These are phyloP conservation scores for Phytopythium litorale DNA, from an alignment of 352 stramenopile genomes.

Conservation along the genomic window DNA sequence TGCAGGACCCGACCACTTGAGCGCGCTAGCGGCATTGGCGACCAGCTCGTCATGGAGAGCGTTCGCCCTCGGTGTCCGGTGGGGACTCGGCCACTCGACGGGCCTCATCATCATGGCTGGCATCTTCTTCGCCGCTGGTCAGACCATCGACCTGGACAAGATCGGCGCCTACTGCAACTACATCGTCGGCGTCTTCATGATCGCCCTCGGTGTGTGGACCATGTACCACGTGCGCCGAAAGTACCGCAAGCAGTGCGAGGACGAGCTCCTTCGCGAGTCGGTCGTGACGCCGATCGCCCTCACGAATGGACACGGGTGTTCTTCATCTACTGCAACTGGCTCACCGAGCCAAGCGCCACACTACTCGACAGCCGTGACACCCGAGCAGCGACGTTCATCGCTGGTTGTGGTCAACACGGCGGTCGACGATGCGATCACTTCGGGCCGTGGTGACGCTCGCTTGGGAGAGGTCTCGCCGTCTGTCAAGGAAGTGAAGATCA, in stretches of 20 bases:
- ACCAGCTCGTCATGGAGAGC: constrained; percentile 66
- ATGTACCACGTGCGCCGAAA: constrained; percentile 41
- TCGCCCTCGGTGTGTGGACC: constrained; percentile 63
- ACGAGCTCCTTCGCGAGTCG: constrained; percentile 11
- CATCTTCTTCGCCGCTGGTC: constrained; percentile 68
- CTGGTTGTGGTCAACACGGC: background rate
- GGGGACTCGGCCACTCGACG: constrained; percentile 90
- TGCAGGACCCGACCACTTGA: constrained; percentile 85
- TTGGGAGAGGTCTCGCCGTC: background rate
- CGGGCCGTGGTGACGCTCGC: background rate
- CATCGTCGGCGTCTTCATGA: constrained; percentile 78
- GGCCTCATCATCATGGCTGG: constrained; percentile 85
- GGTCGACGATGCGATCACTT: background rate
- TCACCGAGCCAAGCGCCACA: background rate
- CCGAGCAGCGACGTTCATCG: background rate
- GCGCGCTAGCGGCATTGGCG: constrained; percentile 82
- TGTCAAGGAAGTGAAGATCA: background rate
- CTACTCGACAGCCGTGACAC: background rate
- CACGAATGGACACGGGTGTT: background rate
- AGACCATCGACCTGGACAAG: constrained; percentile 43
- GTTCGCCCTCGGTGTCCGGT: constrained; percentile 86
- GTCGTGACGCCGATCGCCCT: background rate
- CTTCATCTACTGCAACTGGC: background rate
- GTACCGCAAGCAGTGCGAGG: constrained; percentile 41
- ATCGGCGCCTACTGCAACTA: constrained; percentile 65